Conservation (phyloP, 2,329 filamentous ascomycete genomes). For the Emmonsiellopsis sp. region DNA sequence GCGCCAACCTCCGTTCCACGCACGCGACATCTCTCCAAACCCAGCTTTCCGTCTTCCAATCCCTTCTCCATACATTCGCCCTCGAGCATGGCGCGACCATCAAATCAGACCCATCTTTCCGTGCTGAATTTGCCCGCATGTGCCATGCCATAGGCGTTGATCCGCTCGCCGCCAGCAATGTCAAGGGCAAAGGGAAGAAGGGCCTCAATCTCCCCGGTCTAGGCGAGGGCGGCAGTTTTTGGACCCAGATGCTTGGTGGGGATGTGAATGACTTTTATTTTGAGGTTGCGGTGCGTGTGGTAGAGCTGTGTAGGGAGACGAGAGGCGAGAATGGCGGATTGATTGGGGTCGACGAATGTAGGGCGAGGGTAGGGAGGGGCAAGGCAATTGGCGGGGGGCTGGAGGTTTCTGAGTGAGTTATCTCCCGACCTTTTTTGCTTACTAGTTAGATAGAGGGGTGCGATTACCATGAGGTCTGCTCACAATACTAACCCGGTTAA, state of each 20-base stretch:
- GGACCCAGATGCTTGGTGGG: constrained; percentile 83
- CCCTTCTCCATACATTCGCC: constrained; percentile 87
- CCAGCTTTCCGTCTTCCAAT: constrained; percentile 92
- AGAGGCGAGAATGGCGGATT: constrained; percentile 86
- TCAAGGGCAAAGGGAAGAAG: constrained; percentile 38
- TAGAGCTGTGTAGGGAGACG: constrained; percentile 82
- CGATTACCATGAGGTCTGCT: neutral
- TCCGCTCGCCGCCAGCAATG: constrained; percentile 64
- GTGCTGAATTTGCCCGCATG: constrained; percentile 97
- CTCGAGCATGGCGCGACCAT: constrained; percentile 93
- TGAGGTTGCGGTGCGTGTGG: constrained; percentile 87
- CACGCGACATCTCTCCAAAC: constrained; percentile 82
- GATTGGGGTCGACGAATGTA: constrained; percentile 73
- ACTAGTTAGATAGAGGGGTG: neutral
- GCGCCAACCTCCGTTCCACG: constrained; percentile 70
- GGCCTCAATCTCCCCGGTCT: constrained; percentile 26
- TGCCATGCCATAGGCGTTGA: constrained; percentile 95
- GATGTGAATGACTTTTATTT: constrained; percentile 99
- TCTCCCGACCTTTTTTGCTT: constrained; percentile 2
- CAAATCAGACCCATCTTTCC: constrained; percentile 86
- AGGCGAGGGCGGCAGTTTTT: constrained; percentile 58
- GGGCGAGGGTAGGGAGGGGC: constrained; percentile 62
- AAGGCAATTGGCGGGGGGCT: constrained; percentile 65
- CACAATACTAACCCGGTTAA: constrained; percentile 1
- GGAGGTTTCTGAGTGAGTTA: constrained; percentile 62